These are phyloP conservation scores for Talaromyces sp. DNA, from an alignment of 2,329 filamentous ascomycete genomes.

Conservation along the genomic window DNA sequence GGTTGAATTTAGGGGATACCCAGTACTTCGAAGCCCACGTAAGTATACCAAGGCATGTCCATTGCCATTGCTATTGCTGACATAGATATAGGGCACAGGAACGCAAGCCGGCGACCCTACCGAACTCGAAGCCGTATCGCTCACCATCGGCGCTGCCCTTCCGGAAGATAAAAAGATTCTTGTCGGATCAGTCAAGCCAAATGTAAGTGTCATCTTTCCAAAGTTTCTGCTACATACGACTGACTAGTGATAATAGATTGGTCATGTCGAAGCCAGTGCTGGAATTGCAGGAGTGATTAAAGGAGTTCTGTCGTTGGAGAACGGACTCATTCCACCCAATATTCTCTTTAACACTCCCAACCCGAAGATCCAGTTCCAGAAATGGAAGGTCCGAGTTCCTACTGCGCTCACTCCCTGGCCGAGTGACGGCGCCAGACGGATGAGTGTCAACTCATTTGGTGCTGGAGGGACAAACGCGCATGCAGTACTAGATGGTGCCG, in stretches of 20 bases:
- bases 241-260: slow-evolving; percentile 24
- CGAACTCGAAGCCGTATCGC: slow-evolving; percentile 15
- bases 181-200: not conserved
- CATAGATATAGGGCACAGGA: slow-evolving; percentile 30
- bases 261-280: slow-evolving; percentile 33
- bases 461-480: slow-evolving; percentile 39
- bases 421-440: slow-evolving; percentile 27
- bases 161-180: not conserved
- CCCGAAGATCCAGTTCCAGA: slow-evolving; percentile 20
- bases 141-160: not conserved
- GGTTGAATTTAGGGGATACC: slow-evolving; percentile 16
- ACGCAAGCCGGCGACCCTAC: slow-evolving; percentile 28
- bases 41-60: not conserved
- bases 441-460: slow-evolving; percentile 38
- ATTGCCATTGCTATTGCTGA: not conserved
- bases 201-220: not conserved
- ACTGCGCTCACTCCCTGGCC: slow-evolving; percentile 21
- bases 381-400: slow-evolving; percentile 25
- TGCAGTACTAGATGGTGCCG: slow-evolving; percentile 15
- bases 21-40: slow-evolving; percentile 45
- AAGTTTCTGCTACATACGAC: not conserved
- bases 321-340: slow-evolving; percentile 31
- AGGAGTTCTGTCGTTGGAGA: slow-evolving; percentile 36
- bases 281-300: slow-evolving; percentile 31
- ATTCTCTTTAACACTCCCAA: slow-evolving; percentile 27